phyloP scores from a whole-genome alignment of 1,284 basidiomycete genomes.

The Fomitiporia mediterranea region DNA sequence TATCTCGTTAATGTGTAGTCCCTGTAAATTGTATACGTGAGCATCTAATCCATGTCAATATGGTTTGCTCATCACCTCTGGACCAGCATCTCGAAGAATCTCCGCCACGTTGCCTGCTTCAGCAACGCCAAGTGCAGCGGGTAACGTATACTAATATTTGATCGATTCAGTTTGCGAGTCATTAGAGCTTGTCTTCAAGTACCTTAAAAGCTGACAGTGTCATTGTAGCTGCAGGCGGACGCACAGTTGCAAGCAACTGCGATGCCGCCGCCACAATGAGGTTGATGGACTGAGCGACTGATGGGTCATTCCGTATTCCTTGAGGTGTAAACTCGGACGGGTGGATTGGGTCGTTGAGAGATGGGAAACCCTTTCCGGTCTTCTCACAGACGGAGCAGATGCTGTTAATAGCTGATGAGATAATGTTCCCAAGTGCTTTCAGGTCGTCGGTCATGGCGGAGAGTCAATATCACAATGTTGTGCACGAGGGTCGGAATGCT shows the following conservation, averaged over 20 bases:
- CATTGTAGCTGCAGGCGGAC: neutral
- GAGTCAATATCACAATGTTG: too few species aligned
- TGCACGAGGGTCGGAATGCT: too few species aligned
- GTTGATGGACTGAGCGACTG: neutral
- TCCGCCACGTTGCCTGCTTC: conserved; percentile 33
- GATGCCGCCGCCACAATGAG: conserved; percentile 4
- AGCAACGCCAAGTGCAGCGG: conserved; percentile 28
- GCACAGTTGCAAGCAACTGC: conserved; percentile 11
- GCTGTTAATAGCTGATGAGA: conserved; percentile 6
- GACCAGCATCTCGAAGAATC: conserved; percentile 34
- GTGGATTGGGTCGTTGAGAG: neutral
- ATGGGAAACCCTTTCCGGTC: conserved; percentile 6
- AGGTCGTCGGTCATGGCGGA: neutral
- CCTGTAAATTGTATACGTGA: too few species aligned
- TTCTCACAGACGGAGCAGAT: neutral
- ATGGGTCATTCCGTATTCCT: conserved; percentile 7
- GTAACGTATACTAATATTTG: conserved; percentile 12
- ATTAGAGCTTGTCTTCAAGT: too few species aligned
- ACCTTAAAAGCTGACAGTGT: conserved; percentile 11
- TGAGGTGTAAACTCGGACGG: conserved; percentile 5
- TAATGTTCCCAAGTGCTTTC: conserved; percentile 11
- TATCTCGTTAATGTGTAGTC: too few species aligned
- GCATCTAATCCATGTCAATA: too few species aligned
- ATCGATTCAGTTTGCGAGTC: too few species aligned
- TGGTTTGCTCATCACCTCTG: too few species aligned